These are phyloP conservation scores for Salvia splendens DNA, from an alignment of 257 asterid species.

Conservation along the genomic window DNA sequence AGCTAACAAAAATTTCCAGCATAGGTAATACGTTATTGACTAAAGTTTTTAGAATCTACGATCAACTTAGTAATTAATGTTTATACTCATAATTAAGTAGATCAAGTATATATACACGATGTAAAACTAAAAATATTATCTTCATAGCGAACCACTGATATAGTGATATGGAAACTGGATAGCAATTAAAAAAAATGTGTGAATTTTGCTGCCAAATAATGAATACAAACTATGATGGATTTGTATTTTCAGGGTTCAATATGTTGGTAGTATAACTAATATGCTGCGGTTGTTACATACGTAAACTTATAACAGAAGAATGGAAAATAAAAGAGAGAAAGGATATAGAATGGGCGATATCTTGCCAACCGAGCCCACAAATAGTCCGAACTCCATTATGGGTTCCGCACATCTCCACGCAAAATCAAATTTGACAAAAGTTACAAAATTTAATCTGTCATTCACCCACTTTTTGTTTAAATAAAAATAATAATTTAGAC, in stretches of 20 bases:
- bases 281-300: not conserved
- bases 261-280: not conserved
- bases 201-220: not conserved
- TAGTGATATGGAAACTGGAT: not conserved
- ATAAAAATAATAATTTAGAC: too few species aligned
- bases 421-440: not conserved
- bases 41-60: too few species aligned
- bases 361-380: constrained; percentile 12
- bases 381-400: not conserved
- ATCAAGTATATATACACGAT: too few species aligned
- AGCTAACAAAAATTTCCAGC: not conserved
- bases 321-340: not conserved
- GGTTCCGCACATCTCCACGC: not conserved
- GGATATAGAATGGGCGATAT: not conserved
- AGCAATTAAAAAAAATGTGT: not conserved
- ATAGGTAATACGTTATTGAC: not conserved
- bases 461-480: not conserved
- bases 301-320: not conserved
- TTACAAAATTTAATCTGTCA: not conserved
- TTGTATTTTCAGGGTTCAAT: not conserved
- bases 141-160: not conserved
- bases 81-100: too few species aligned
- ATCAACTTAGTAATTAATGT: not conserved
- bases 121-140: too few species aligned
- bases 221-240: not conserved